Conservation (phyloP, 2,329 filamentous ascomycete genomes). For the Alternaria solani region DNA sequence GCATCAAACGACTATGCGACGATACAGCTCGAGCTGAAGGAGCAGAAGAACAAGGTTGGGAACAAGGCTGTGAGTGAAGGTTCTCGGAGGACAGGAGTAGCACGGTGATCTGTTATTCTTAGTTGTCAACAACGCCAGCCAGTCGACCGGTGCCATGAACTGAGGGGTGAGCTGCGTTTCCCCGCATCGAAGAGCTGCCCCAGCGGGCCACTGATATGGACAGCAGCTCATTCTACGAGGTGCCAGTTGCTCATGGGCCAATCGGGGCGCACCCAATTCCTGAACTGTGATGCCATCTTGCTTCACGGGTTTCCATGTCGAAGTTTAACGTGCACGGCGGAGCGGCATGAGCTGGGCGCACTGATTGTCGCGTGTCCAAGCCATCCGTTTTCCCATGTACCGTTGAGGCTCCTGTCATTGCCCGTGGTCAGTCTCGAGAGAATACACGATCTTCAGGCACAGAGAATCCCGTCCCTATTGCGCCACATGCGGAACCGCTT, state of each 20-base stretch:
- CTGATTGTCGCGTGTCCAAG: constrained; percentile 15
- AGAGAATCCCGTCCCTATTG: constrained; percentile 9
- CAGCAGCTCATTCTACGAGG: constrained; percentile 12
- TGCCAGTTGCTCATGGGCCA: constrained; percentile 22
- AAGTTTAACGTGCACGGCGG: constrained; percentile 6
- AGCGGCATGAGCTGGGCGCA: constrained; percentile 6
- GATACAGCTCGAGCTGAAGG: not conserved
- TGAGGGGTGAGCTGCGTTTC: constrained; percentile 35
- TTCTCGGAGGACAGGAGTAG: constrained; percentile 6
- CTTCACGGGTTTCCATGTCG: constrained; percentile 4
- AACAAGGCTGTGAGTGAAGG: constrained; percentile 13
- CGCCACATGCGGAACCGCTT: constrained; percentile 23
- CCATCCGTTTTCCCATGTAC: not conserved
- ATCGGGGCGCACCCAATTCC: constrained; percentile 23
- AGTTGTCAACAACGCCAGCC: constrained; percentile 19
- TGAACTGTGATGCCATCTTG: constrained; percentile 14
- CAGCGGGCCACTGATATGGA: constrained; percentile 25
- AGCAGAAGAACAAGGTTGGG: constrained; percentile 18
- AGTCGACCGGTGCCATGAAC: constrained; percentile 30
- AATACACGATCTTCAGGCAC: constrained; percentile 23
- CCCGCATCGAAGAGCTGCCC: constrained; percentile 36
- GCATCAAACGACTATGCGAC: constrained; percentile 10
- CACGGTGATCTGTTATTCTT: constrained; percentile 7
- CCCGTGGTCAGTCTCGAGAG: not conserved
- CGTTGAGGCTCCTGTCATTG: not conserved